A percentile compares a stretch with the other conserved stretches of the same genome.
Evolutionary conservation across 2,329 filamentous ascomycete species (phyloP).

Genomic region (Scedosporium boydii): DNA sequence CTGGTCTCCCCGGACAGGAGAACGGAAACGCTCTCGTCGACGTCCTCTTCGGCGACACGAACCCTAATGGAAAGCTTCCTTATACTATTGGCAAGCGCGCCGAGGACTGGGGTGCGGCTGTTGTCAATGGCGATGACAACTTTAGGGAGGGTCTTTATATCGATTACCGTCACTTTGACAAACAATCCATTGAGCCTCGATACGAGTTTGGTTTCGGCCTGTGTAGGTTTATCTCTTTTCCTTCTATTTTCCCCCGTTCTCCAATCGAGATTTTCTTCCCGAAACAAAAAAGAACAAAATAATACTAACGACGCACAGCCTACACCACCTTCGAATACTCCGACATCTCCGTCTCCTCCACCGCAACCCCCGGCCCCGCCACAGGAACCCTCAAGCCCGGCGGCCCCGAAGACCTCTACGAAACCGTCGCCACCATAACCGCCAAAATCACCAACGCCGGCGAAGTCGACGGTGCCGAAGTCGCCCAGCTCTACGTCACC

Average conservation of each 20-base stretch:
- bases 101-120: constrained; percentile 32
- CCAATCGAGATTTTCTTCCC: constrained; percentile 24
- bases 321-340: constrained; percentile 61
- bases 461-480: constrained; percentile 32
- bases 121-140: constrained; percentile 32
- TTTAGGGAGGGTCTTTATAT: constrained; percentile 76
- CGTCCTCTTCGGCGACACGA: constrained; percentile 63
- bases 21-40: constrained; percentile 74
- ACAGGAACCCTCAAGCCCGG: constrained; percentile 54
- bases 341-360: constrained; percentile 27
- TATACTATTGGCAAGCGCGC: constrained; percentile 43
- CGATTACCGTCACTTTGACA: constrained; percentile 75
- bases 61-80: constrained; percentile 66
- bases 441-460: constrained; percentile 43
- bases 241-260: constrained; percentile 44
- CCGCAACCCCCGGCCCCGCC: constrained; percentile 41
- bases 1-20: constrained; percentile 85
- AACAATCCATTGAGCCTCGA: constrained; percentile 50
- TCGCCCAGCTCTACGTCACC: constrained; percentile 40
- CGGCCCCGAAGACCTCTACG: constrained; percentile 38
- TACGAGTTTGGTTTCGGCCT: constrained; percentile 77
- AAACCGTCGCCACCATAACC: constrained; percentile 35
- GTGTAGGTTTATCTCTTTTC: constrained; percentile 33
- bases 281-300: too few species aligned
- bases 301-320: constrained; percentile 27